Evolutionary conservation across 2,329 filamentous ascomycete species (phyloP).

Genomic region (Penicillium griseofulvum): DNA sequence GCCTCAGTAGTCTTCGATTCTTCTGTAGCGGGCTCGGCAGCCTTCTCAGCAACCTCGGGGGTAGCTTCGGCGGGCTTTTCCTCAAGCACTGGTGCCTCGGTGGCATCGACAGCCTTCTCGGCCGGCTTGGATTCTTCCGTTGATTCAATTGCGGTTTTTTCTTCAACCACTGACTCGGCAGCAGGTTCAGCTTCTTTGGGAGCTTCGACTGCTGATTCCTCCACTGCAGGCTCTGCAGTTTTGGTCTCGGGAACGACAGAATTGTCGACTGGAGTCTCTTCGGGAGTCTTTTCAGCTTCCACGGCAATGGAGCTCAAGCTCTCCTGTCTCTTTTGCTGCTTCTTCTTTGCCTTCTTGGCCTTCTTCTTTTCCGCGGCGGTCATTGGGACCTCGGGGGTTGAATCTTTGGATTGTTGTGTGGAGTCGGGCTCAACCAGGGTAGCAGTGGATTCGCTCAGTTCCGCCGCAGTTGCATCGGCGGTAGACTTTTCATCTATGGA

Average conservation of each 20-base stretch:
- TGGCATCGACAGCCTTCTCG: background rate
- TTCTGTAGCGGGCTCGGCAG: constrained; percentile 8
- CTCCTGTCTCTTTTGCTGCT: constrained; percentile 21
- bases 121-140: constrained; percentile 13
- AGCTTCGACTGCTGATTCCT: constrained; percentile 10
- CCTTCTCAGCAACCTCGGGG: constrained; percentile 9
- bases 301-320: constrained; percentile 12
- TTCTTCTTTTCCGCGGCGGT: constrained; percentile 21
- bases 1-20: background rate
- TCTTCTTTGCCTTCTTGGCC: constrained; percentile 23
- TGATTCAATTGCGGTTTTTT: constrained; percentile 10
- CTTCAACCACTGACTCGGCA: constrained; percentile 3
- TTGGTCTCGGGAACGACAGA: constrained; percentile 6
- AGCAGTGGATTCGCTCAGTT: constrained; percentile 2
- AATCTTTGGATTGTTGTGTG: background rate
- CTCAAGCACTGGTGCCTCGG: background rate
- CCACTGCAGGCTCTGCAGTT: constrained; percentile 10
- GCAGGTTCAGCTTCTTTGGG: background rate
- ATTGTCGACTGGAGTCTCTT: background rate
- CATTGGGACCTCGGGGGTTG: constrained; percentile 8
- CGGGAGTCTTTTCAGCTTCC: constrained; percentile 9
- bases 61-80: constrained; percentile 11
- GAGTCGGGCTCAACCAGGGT: background rate
- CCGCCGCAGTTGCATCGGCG: background rate
- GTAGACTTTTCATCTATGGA: constrained; percentile 10